Conservation (phyloP, 2,329 filamentous ascomycete species). For the Dendryphion nanum region DNA sequence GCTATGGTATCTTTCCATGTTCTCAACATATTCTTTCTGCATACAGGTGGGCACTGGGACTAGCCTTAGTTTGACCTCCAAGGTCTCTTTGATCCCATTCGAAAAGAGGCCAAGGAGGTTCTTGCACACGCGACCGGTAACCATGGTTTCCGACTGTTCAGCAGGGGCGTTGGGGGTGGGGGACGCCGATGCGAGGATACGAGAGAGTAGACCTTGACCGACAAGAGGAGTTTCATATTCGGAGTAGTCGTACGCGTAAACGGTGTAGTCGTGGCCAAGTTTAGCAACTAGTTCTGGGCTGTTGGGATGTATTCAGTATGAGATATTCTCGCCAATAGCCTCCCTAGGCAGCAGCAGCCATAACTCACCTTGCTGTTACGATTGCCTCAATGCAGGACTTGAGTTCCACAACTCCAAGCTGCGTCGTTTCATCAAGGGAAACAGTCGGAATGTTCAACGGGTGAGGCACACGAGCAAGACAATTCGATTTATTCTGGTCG, state of each 20-base stretch:
- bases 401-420: conserved; percentile 86
- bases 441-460: conserved; percentile 77
- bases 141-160: conserved; percentile 65
- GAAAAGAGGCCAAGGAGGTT: conserved; percentile 83
- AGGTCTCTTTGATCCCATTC: conserved; percentile 77
- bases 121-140: conserved; percentile 87
- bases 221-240: conserved; percentile 91
- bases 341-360: conserved; percentile 2
- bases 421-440: conserved; percentile 72
- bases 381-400: conserved; percentile 85
- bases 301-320: too few relatives aligned
- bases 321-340: neutral
- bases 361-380: conserved; percentile 56
- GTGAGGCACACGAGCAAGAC: conserved; percentile 81
- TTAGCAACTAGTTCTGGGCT: conserved; percentile 84
- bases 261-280: conserved; percentile 80
- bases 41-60: conserved; percentile 69
- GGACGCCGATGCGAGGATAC: conserved; percentile 66
- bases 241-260: conserved; percentile 96
- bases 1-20: conserved; percentile 60
- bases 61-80: conserved; percentile 90
- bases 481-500: conserved; percentile 81
- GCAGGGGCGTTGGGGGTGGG: conserved; percentile 54
- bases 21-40: conserved; percentile 60
- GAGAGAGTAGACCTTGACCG: conserved; percentile 92